phyloP scores from a whole-genome alignment of 805 yeast species.

The Starmera quercuum region DNA sequence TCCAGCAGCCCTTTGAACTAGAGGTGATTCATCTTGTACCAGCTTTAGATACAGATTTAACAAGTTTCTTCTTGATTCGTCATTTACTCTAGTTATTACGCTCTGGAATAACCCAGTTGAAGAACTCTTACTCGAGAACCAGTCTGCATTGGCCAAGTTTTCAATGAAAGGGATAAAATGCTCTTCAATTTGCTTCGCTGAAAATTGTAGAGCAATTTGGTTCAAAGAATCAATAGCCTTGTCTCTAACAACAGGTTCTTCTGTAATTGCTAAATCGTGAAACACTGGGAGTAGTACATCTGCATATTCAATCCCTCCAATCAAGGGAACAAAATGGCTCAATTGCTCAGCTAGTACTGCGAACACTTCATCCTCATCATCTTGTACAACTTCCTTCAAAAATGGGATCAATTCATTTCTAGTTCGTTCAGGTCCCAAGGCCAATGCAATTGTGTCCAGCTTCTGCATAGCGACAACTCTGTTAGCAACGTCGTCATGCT shows the following conservation, averaged over 20 bases:
- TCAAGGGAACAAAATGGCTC: conserved; percentile 78
- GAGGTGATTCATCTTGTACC: conserved; percentile 88
- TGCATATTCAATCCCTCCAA: conserved; percentile 75
- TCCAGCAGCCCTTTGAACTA: conserved; percentile 96
- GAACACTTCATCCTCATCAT: conserved; percentile 97
- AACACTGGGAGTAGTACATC: conserved; percentile 50
- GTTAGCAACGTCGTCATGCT: conserved; percentile 91
- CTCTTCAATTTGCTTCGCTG: conserved; percentile 53
- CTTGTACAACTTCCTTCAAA: conserved; percentile 77
- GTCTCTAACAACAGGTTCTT: conserved; percentile 94
- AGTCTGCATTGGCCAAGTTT: conserved; percentile 75
- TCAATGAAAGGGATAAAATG: conserved; percentile 72
- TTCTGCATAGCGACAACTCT: conserved; percentile 93
- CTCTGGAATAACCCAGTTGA: conserved; percentile 82
- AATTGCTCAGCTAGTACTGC: conserved; percentile 88
- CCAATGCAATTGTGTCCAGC: conserved; percentile 88
- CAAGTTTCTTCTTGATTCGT: conserved; percentile 49
- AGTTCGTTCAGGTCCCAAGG: conserved; percentile 90
- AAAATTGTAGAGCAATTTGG: conserved; percentile 54
- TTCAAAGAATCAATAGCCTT: conserved; percentile 86
- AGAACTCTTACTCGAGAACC: conserved; percentile 92
- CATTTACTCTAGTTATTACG: conserved; percentile 52
- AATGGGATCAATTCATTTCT: conserved; percentile 86
- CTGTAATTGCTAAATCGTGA: conserved; percentile 82
- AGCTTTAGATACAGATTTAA: conserved; percentile 62